A percentile compares a stretch with the other conserved stretches of the same genome.
Evolutionary conservation across 2,329 filamentous ascomycete species (phyloP).

Genomic region (Gyromitra esculenta): DNA sequence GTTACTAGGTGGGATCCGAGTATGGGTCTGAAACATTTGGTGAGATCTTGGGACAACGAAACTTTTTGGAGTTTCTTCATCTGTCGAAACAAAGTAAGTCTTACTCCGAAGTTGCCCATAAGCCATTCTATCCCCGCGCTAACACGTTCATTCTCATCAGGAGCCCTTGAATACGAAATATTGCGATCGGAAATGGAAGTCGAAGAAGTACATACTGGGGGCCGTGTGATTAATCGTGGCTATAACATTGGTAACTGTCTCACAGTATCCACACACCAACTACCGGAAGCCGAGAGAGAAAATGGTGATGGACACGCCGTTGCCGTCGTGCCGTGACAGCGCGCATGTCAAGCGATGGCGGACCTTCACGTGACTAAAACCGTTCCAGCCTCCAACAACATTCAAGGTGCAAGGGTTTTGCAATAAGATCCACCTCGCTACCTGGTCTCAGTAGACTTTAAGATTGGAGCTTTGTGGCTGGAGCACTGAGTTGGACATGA

Average conservation of each 20-base stretch:
- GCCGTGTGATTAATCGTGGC: not conserved
- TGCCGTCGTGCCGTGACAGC: slow-evolving; percentile 13
- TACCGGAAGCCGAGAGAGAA: not conserved
- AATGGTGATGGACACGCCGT: not conserved
- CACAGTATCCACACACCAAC: not conserved
- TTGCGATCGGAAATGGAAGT: not conserved
- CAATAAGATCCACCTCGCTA: not conserved
- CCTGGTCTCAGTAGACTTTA: not conserved
- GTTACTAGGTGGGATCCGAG: slow-evolving; percentile 20
- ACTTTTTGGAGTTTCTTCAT: not conserved
- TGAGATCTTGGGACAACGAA: slow-evolving; percentile 15
- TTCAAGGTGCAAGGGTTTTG: slow-evolving; percentile 3
- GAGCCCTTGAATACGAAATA: not conserved
- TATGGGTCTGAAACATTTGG: slow-evolving; percentile 26
- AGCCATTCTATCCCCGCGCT: not conserved
- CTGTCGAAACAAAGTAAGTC: not conserved
- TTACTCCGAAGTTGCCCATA: not conserved
- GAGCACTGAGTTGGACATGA: not conserved
- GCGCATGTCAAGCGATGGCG: not conserved
- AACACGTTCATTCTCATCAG: not conserved
- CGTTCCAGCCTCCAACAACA: not conserved
- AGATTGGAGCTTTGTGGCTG: not conserved
- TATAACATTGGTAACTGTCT: slow-evolving; percentile 13
- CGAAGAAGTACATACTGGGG: not conserved
- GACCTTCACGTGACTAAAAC: slow-evolving; percentile 1